Percentiles rank a stretch among this genome's conserved stretches.
These are phyloP conservation scores for Silybum marianum DNA, from an alignment of 129 eudicot genomes.

Conservation along the genomic window DNA sequence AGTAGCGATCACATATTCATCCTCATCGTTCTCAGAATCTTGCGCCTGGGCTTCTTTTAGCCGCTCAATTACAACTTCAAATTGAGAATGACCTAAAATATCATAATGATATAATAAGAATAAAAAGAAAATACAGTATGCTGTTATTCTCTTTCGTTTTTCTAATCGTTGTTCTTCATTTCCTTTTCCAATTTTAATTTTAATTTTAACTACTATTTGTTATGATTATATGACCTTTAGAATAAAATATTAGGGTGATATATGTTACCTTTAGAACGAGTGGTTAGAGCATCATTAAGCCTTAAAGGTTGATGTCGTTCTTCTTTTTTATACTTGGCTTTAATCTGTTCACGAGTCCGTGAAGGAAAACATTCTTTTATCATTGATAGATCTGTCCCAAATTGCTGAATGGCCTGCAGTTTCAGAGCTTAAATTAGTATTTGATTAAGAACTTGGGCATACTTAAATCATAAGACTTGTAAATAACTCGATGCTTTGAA, in stretches of 20 bases:
- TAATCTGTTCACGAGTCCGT: conserved; percentile 74
- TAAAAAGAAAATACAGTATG: not conserved
- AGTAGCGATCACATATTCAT: conserved; percentile 36
- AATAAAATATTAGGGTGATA: not conserved
- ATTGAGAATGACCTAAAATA: conserved; percentile 60
- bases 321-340: conserved; percentile 79
- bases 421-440: not conserved
- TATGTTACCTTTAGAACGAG: conserved; percentile 55
- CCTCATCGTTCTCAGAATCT: conserved; percentile 45
- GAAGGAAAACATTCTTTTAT: conserved; percentile 85
- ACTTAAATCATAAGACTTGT: too few species aligned
- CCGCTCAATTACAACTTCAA: conserved; percentile 54
- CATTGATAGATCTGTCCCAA: conserved; percentile 83
- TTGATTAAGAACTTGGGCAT: too few species aligned
- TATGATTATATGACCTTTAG: not conserved
- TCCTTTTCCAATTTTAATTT: not conserved
- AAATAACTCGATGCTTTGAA: too few species aligned
- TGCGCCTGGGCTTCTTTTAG: conserved; percentile 49
- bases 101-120: not conserved
- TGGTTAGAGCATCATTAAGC: conserved; percentile 81
- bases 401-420: conserved; percentile 71
- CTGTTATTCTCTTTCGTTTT: not conserved
- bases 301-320: conserved; percentile 68
- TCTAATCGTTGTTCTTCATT: not conserved
- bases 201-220: not conserved